These are phyloP conservation scores for Fusarium sp. DNA, from an alignment of 2,329 filamentous ascomycete species.

Conservation along the genomic window DNA sequence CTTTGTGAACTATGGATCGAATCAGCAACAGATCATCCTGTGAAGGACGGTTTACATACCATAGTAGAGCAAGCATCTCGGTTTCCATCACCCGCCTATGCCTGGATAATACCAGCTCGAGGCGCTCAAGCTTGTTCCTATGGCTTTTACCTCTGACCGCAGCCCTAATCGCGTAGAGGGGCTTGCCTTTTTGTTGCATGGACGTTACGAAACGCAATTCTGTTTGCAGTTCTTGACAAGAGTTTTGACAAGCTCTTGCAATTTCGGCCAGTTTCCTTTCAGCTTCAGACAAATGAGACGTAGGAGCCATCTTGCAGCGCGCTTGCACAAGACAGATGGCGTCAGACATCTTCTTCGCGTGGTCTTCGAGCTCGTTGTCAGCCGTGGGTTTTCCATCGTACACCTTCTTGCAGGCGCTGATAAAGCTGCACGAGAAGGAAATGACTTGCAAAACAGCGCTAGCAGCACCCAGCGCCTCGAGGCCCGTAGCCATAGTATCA, in stretches of 20 bases:
- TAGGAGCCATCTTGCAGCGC: not conserved
- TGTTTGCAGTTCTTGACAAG: not conserved
- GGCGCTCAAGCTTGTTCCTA: slow-evolving; percentile 9
- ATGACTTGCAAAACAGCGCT: slow-evolving; percentile 31
- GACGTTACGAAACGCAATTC: not conserved
- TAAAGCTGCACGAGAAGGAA: slow-evolving; percentile 3
- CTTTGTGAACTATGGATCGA: not conserved
- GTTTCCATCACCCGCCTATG: slow-evolving; percentile 10
- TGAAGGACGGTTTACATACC: not conserved
- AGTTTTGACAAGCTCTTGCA: not conserved
- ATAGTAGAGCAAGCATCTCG: not conserved
- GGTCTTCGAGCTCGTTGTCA: not conserved
- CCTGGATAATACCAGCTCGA: not conserved
- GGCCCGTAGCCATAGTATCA: not conserved
- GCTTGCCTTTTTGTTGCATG: not conserved
- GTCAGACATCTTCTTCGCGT: not conserved
- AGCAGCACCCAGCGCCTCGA: slow-evolving; percentile 24
- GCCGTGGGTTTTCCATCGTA: slow-evolving; percentile 11
- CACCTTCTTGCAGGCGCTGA: not conserved
- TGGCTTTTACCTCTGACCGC: not conserved
- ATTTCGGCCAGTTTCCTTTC: slow-evolving; percentile 2
- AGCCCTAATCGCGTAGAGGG: not conserved
- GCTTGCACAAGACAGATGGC: not conserved
- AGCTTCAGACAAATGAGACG: too few relatives aligned
- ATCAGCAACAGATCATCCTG: too few relatives aligned